Conservation (phyloP, 768 basidiomycete genomes). For the Boletus huronensis region DNA sequence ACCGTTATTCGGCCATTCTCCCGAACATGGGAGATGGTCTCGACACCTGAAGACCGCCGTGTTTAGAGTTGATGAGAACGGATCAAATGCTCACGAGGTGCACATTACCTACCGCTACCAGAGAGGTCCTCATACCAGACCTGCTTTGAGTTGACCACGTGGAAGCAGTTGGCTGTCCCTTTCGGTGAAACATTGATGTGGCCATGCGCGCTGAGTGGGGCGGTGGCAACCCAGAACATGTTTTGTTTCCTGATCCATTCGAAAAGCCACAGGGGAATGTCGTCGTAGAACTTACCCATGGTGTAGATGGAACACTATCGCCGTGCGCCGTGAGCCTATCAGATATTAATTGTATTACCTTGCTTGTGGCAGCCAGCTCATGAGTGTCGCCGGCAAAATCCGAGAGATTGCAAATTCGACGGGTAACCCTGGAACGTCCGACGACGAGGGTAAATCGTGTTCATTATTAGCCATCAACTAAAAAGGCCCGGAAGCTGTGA, state of each 20-base stretch:
- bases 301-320: background rate
- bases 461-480: no score
- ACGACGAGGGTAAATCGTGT: no score
- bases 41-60: constrained; percentile 39
- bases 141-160: constrained; percentile 47
- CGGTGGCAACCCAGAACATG: constrained; percentile 70
- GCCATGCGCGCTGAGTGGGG: constrained; percentile 53
- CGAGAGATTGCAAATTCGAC: background rate
- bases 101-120: constrained; percentile 61
- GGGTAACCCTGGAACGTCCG: no score
- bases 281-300: constrained; percentile 60
- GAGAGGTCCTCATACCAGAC: constrained; percentile 76
- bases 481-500: no score
- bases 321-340: background rate
- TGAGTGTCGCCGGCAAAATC: background rate
- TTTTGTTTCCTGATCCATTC: constrained; percentile 62
- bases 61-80: background rate
- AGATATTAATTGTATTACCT: background rate
- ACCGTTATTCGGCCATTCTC: constrained; percentile 66
- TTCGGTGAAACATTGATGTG: constrained; percentile 71
- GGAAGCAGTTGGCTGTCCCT: constrained; percentile 61
- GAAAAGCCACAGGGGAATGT: constrained; percentile 51
- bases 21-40: constrained; percentile 58
- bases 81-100: background rate
- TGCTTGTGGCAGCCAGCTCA: background rate